Evolutionary conservation across 371 early-diverging fungal species (phyloP), one percentile per base, ranked within the genome.

Genomic region (Enterocytospora artemiae): DNA sequence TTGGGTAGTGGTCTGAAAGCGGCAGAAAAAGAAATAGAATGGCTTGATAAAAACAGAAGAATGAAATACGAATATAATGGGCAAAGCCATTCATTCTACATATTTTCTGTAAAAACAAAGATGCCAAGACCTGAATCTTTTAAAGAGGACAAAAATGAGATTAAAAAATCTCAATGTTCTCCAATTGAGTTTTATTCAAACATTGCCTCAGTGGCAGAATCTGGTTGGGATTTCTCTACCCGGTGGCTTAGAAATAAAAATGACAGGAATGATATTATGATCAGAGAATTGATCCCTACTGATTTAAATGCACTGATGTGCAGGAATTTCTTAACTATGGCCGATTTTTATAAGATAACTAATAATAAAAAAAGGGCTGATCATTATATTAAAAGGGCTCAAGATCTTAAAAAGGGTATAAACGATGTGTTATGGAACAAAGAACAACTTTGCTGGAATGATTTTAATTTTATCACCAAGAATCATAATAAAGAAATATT

Each of bases 221-320:
- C 85, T 16, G 92, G 91, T 5, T 87, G 87, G 87, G 90, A 90
- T 75, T 90, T 84, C 67, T 82, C 85, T 18, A 79, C 83, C 1
- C 80, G 89, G 30, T 88, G 87, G 87, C 73, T 84, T 2, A 33
- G 30, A 14, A 16, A 59, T 2, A 70, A 7, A 34, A 48, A 46
- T n/a, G 37, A 58, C 2, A 43, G 59, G 12, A 51, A 45, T 30
- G 65, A 55, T 12, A 81, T 89, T 28, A 71, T 79, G 45, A 85
- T 85, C 1, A 71, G 72, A n/a, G 70, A 81, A 25, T 76, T 86
- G 32, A 69, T 91, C 4, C 90, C 90, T 0, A 83, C 88, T 4
- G 89, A 89, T 54, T 82, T 91, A 7, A 91, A 91, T 75, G 79
- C 86, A 2, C 80, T 89, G 24, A 69, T 91, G 65, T 87, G 84